Base-by-base conservation (phyloP, 495 filamentous ascomycete species). In the Tetracladium setigerum region DNA sequence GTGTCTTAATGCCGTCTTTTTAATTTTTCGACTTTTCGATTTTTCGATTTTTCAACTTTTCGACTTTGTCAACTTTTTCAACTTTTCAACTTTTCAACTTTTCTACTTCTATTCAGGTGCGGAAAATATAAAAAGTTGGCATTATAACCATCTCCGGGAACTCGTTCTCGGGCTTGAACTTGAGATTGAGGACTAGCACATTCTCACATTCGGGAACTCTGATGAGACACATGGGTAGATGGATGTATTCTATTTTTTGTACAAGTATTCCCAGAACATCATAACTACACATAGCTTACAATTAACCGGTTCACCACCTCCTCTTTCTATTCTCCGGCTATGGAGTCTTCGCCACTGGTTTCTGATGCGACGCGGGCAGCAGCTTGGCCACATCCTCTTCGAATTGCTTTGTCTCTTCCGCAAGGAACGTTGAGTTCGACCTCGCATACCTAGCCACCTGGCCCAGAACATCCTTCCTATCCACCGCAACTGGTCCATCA, bases 401-500 rank as follows among this genome's bases (percentile, higher is more conserved):
- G 30, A 72, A 56, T 16, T 48, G 41, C 40, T 53, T 46, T 18
- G 38, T 24, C n/a, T 67, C 64, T 12, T 43, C 50, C 19, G 54
- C 47, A 5, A 64, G 58, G 57, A 65, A 72, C 40, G 66, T 65
- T 55, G 58, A 58, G 35, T 72, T 66, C 49, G 37, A 47, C 14
- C 31, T 48, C 19, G 63, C 60, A 38, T 69, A 67, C 48, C 52
- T 65, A 18, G 44, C 50, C 32, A 76, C 41, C 32, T 55, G 53
- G 0, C 44, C 64, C 17, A 63, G 13, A 22, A 64, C 48, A 36
- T 73, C 66, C 2, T 15, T 39, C 10, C 55, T 22, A 1, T 65
- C 63, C 10, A 54, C 59, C 33, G 57, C 60, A 47, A 53, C 41
- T 1, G 63, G 53, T 0, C 49, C 55, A 15, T 61, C 52, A 53